These are phyloP conservation scores for Starmerella sp. DNA, from an alignment of 805 yeast species.

Conservation along the genomic window DNA sequence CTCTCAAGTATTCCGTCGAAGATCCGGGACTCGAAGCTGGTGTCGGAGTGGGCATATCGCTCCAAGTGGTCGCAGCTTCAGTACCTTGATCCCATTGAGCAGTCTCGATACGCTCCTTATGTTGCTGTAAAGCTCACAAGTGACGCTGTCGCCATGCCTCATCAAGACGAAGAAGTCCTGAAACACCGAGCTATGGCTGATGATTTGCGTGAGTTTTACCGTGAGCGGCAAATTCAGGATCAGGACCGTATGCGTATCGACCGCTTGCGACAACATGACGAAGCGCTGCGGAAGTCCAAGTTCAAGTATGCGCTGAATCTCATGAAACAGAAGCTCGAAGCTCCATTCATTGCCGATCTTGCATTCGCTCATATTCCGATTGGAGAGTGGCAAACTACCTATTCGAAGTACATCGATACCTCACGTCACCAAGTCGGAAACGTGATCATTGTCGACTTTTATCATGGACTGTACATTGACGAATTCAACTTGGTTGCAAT, in stretches of 20 bases:
- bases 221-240: slow-evolving; percentile 15
- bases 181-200: slow-evolving; percentile 2
- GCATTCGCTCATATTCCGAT: slow-evolving; percentile 19
- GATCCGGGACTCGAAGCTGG: slow-evolving; percentile 17
- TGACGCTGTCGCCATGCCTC: not conserved
- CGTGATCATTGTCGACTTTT: slow-evolving; percentile 19
- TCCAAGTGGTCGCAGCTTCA: slow-evolving; percentile 13
- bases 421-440: slow-evolving; percentile 13
- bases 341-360: slow-evolving; percentile 16
- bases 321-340: slow-evolving; percentile 15
- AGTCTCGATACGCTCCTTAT: slow-evolving; percentile 12
- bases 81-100: slow-evolving; percentile 9
- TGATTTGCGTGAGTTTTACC: slow-evolving; percentile 14
- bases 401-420: slow-evolving; percentile 10
- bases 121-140: slow-evolving; percentile 11
- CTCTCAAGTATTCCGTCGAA: slow-evolving; percentile 17
- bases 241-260: slow-evolving; percentile 17
- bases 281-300: slow-evolving; percentile 12
- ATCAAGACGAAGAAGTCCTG: not conserved
- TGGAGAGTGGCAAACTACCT: slow-evolving; percentile 10
- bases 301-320: slow-evolving; percentile 14
- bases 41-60: slow-evolving; percentile 17
- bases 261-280: slow-evolving; percentile 16
- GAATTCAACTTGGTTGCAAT: slow-evolving; percentile 12
- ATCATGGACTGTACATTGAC: slow-evolving; percentile 17